These are phyloP conservation scores for Fusarium sp. DNA, from an alignment of 2,329 filamentous ascomycete species.

Conservation along the genomic window DNA sequence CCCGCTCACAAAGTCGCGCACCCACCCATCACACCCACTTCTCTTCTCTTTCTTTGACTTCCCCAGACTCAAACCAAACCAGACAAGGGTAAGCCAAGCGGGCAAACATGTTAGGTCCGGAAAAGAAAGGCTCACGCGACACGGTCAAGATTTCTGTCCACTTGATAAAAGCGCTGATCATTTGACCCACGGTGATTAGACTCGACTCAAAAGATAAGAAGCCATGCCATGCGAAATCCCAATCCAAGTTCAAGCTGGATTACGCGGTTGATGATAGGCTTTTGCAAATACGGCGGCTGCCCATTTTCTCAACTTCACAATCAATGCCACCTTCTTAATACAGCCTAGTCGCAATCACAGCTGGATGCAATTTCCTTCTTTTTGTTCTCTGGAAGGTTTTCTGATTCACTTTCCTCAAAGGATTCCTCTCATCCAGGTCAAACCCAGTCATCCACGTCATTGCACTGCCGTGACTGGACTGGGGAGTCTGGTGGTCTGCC, in stretches of 20 bases:
- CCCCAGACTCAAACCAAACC: constrained; percentile 10
- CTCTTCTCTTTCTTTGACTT: not conserved
- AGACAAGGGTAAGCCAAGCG: not conserved
- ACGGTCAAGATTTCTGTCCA: constrained; percentile 6
- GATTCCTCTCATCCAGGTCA: not conserved
- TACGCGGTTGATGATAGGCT: not conserved
- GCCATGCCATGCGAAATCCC: not conserved
- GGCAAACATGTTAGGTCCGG: not conserved
- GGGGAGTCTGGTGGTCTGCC: not conserved
- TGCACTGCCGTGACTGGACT: not conserved
- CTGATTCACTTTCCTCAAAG: not conserved
- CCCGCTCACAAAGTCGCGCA: constrained; percentile 14
- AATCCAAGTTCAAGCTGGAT: not conserved
- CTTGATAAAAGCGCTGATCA: not conserved
- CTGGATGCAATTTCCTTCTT: not conserved
- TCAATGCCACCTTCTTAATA: not conserved
- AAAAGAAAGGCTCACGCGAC: constrained; percentile 3
- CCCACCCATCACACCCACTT: not conserved
- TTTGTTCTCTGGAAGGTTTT: constrained; percentile 11
- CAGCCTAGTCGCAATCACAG: not conserved
- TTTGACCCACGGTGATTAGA: not conserved
- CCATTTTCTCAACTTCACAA: not conserved
- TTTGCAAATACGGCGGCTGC: not conserved
- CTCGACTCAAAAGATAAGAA: constrained; percentile 1
- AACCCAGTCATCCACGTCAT: not conserved